Percentiles rank a stretch among this genome's conserved stretches.
These are phyloP conservation scores for Hypoxylon sp. DNA, from an alignment of 2,329 filamentous ascomycete species.

Conservation along the genomic window DNA sequence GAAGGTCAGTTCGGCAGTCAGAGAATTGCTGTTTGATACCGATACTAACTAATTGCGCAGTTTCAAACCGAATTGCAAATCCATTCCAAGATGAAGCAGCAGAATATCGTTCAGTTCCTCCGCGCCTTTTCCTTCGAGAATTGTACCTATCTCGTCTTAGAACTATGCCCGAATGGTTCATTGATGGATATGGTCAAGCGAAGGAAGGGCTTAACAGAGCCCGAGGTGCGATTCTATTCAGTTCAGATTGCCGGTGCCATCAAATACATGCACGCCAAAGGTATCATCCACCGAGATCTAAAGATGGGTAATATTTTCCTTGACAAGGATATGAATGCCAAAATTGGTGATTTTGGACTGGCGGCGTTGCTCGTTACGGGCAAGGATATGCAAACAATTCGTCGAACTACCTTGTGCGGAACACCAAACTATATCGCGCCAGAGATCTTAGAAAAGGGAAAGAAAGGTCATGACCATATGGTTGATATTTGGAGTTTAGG, in stretches of 20 bases:
- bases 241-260: constrained; percentile 96
- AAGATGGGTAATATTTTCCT: constrained; percentile 99
- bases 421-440: constrained; percentile 99
- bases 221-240: constrained; percentile 93
- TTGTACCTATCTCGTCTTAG: constrained; percentile 93
- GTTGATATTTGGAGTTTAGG: constrained; percentile 99
- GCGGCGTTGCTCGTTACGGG: constrained; percentile 93
- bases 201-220: constrained; percentile 89
- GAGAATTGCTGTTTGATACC: background rate
- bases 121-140: constrained; percentile 91
- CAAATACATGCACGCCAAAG: constrained; percentile 96
- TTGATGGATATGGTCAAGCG: constrained; percentile 98
- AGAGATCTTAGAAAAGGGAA: constrained; percentile 94
- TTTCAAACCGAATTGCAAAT: constrained; percentile 92
- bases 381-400: constrained; percentile 86
- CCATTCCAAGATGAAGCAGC: constrained; percentile 96
- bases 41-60: constrained; percentile 55
- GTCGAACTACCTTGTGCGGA: constrained; percentile 93
- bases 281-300: constrained; percentile 95
- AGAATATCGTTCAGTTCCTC: constrained; percentile 95
- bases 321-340: constrained; percentile 95
- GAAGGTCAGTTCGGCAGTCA: constrained; percentile 69
- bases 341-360: constrained; percentile 96
- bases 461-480: constrained; percentile 96
- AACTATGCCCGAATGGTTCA: constrained; percentile 95